These are phyloP conservation scores for Aspergillus amoenus DNA, from an alignment of 2,329 filamentous ascomycete species.

Conservation along the genomic window DNA sequence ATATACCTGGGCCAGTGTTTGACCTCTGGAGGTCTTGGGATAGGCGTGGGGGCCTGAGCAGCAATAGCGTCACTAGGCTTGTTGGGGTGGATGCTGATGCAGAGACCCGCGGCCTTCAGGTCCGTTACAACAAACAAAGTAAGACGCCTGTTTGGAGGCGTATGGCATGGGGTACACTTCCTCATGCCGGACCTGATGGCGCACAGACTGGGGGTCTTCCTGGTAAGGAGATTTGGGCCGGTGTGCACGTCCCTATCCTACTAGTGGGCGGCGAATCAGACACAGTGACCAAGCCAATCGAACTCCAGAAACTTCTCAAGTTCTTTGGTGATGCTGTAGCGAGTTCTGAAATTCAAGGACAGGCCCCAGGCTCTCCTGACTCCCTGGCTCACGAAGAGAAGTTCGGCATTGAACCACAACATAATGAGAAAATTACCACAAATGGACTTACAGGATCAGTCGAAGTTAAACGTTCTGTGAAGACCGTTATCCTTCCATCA, in stretches of 20 bases:
- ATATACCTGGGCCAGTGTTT: constrained; percentile 67
- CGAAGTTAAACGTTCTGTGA: constrained; percentile 56
- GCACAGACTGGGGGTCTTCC: constrained; percentile 64
- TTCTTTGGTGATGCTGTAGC: constrained; percentile 34
- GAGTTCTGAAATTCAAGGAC: constrained; percentile 28
- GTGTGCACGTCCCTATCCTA: constrained; percentile 70
- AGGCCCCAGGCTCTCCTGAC: constrained; percentile 15
- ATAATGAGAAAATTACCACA: constrained; percentile 20
- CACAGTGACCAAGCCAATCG: constrained; percentile 67
- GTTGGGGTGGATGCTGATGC: constrained; percentile 46
- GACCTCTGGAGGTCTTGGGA: constrained; percentile 77
- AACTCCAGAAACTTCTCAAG: constrained; percentile 66
- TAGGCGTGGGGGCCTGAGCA: constrained; percentile 72
- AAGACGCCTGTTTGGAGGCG: constrained; percentile 78
- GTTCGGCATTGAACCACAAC: constrained; percentile 24
- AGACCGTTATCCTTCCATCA: constrained; percentile 68
- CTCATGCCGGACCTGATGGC: constrained; percentile 53
- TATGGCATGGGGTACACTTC: constrained; percentile 72
- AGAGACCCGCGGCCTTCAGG: constrained; percentile 44
- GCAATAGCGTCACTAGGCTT: constrained; percentile 75
- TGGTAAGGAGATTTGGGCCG: constrained; percentile 68
- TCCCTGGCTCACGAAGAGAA: constrained; percentile 27
- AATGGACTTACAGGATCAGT: neutral
- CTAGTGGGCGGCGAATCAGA: constrained; percentile 78
- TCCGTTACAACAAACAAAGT: constrained; percentile 71